Percentiles rank a stretch among this genome's conserved stretches.
Conservation (phyloP, 345 rosid genomes). For the Brassica incana region DNA sequence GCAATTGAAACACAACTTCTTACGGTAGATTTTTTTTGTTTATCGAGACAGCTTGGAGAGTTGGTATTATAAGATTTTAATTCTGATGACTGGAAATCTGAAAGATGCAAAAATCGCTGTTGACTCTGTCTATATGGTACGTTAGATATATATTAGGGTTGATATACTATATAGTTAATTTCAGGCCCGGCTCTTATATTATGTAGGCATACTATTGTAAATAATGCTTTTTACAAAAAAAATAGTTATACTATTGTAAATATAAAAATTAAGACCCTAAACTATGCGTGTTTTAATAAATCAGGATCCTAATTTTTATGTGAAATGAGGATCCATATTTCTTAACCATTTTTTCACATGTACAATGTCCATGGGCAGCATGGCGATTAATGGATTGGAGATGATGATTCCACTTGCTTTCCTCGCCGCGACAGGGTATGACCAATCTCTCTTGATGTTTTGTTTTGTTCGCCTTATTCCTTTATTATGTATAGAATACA, state of each 20-base stretch:
- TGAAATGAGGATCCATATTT: too few relatives aligned
- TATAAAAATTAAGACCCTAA: too few relatives aligned
- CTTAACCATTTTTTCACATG: neutral
- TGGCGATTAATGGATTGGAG: conserved; percentile 76
- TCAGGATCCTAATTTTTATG: too few relatives aligned
- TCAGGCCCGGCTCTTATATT: too few relatives aligned
- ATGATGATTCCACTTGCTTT: conserved; percentile 84
- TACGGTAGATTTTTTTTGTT: neutral
- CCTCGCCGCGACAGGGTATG: conserved; percentile 69
- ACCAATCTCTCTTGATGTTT: neutral
- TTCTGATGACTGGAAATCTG: conserved; percentile 80
- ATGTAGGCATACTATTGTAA: too few relatives aligned
- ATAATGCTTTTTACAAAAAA: too few relatives aligned
- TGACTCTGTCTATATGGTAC: conserved; percentile 48
- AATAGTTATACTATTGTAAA: too few relatives aligned
- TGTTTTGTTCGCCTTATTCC: neutral
- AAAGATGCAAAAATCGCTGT: conserved; percentile 69
- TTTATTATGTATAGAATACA: too few relatives aligned
- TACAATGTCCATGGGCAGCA: conserved; percentile 45
- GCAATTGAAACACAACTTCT: neutral
- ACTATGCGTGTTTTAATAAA: too few relatives aligned
- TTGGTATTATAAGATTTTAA: conserved; percentile 53
- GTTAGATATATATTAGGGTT: conserved; percentile 33
- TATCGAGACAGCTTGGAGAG: conserved; percentile 37
- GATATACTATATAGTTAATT: neutral